phyloP scores from a whole-genome alignment of 306 rosid genomes.

The Hippophae rhamnoides region DNA sequence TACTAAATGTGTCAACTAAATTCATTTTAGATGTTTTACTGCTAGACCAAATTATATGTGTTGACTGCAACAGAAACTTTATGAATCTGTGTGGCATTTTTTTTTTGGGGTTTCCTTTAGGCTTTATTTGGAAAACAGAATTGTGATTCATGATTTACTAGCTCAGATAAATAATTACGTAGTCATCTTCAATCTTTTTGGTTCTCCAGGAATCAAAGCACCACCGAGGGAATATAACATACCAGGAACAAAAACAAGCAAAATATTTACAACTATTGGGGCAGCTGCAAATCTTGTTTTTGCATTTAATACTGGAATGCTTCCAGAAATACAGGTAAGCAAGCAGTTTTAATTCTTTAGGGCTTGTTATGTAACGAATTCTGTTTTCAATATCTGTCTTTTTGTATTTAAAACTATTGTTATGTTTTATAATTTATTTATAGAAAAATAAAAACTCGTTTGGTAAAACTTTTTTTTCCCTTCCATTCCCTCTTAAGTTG shows the following conservation, averaged over 20 bases:
- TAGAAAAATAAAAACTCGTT: no score
- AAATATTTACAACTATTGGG: constrained; percentile 74
- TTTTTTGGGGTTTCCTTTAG: neutral
- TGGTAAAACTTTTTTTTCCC: no score
- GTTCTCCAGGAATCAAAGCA: constrained; percentile 50
- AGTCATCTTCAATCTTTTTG: neutral
- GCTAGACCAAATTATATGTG: no score
- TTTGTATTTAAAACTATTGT: no score
- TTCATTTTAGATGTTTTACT: no score
- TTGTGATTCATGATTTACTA: neutral
- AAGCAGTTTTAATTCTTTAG: constrained; percentile 8
- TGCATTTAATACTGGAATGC: constrained; percentile 95
- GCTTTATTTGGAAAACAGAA: neutral
- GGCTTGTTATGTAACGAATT: neutral
- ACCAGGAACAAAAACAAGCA: constrained; percentile 55
- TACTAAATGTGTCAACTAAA: no score
- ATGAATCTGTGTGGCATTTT: no score
- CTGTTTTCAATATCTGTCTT: no score
- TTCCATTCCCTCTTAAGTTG: no score
- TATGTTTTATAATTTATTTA: no score
- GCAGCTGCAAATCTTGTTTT: constrained; percentile 91
- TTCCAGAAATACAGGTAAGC: constrained; percentile 93
- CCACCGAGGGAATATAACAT: constrained; percentile 65
- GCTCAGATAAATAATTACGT: neutral
- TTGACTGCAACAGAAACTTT: no score